phyloP scores from a whole-genome alignment of 129 eudicot species.

The Artemisia tridentata region DNA sequence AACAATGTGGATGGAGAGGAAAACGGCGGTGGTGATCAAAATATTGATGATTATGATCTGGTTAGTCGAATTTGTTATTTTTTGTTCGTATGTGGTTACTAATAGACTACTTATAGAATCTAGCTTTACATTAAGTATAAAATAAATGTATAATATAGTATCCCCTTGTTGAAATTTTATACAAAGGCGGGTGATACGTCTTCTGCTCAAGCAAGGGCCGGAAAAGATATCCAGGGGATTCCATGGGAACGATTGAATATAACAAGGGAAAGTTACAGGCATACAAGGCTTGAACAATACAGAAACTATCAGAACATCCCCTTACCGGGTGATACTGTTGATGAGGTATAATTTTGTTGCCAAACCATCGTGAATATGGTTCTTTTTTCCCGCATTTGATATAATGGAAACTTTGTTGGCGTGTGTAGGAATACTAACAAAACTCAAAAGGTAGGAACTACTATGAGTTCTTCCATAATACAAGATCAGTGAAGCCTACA shows the following conservation, averaged over 20 bases:
- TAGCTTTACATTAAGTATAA: no score
- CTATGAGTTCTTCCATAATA: slow-evolving; percentile 34
- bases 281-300: slow-evolving; percentile 54
- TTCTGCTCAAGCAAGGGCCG: slow-evolving; percentile 56
- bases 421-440: slow-evolving; percentile 51
- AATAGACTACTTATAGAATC: no score
- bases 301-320: slow-evolving; percentile 58
- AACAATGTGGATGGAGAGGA: slow-evolving; percentile 21
- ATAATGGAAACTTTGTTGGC: background rate
- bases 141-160: no score
- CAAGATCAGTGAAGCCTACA: slow-evolving; percentile 40
- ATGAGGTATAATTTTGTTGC: slow-evolving; percentile 33
- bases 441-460: slow-evolving; percentile 41
- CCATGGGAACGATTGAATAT: slow-evolving; percentile 64
- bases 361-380: background rate
- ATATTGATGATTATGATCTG: slow-evolving; percentile 47
- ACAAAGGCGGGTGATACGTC: background rate
- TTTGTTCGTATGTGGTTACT: no score
- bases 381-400: background rate
- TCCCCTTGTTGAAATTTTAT: background rate
- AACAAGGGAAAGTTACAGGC: slow-evolving; percentile 53
- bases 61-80: slow-evolving; percentile 24
- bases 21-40: slow-evolving; percentile 3
- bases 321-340: slow-evolving; percentile 47
- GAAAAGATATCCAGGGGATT: slow-evolving; percentile 69